Evolutionary conservation across 2,329 filamentous ascomycete genomes (phyloP).

Genomic region (Venturiaceae sp.): DNA sequence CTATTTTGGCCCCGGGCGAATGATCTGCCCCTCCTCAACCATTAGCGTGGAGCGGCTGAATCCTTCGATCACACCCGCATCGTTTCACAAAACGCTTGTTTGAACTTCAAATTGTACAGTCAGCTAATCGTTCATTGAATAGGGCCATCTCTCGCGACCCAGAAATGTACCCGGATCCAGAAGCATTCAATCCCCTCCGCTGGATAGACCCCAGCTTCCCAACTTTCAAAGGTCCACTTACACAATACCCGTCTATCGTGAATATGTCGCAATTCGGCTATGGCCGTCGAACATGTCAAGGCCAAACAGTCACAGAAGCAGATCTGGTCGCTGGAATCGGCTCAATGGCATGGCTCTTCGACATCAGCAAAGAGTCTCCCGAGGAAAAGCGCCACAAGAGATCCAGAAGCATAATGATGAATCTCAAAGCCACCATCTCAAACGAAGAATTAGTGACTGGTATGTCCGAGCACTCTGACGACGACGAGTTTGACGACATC

Average conservation of each 20-base stretch:
- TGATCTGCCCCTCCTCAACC: neutral
- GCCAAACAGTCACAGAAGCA: conserved; percentile 30
- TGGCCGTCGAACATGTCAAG: conserved; percentile 38
- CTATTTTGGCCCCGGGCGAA: neutral
- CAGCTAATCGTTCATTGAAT: too few species aligned
- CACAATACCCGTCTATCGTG: conserved; percentile 41
- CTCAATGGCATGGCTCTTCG: conserved; percentile 35
- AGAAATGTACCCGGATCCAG: conserved; percentile 38
- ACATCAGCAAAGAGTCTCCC: conserved; percentile 21
- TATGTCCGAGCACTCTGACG: conserved; percentile 4
- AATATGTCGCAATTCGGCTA: conserved; percentile 46
- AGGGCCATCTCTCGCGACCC: conserved; percentile 41
- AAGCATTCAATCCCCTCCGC: conserved; percentile 42
- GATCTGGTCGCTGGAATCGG: conserved; percentile 32
- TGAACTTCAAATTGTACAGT: too few species aligned
- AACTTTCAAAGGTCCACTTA: conserved; percentile 43
- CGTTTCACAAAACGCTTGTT: too few species aligned
- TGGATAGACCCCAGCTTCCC: conserved; percentile 43
- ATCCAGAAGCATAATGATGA: conserved; percentile 13
- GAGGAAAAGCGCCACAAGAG: neutral
- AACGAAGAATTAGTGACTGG: conserved; percentile 26
- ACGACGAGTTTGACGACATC: neutral
- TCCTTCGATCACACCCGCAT: too few species aligned
- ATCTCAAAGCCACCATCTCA: conserved; percentile 25
- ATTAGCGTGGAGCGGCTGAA: too few species aligned